A percentile compares a stretch with the other conserved stretches of the same genome.
These are phyloP conservation scores for Blastobotrys apis DNA, from an alignment of 1,139 yeast species.

Conservation along the genomic window DNA sequence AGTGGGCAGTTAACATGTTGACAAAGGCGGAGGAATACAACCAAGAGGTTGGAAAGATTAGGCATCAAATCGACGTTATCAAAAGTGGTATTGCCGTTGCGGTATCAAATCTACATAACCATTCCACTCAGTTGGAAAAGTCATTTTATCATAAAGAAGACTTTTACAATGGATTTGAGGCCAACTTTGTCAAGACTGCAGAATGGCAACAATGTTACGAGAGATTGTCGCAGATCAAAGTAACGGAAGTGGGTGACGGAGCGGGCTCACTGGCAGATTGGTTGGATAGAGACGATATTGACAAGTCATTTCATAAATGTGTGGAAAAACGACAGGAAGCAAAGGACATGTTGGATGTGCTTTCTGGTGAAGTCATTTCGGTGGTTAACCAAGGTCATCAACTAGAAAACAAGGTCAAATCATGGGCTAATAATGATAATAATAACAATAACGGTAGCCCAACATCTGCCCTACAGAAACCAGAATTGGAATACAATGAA, in stretches of 20 bases:
- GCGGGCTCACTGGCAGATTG: constrained; percentile 24
- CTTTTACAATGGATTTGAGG: constrained; percentile 25
- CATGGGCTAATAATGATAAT: constrained; percentile 15
- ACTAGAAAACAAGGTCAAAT: constrained; percentile 19
- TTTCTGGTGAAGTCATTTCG: constrained; percentile 13
- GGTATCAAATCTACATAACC: constrained; percentile 29
- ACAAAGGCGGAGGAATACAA: constrained; percentile 13
- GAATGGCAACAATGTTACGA: constrained; percentile 22
- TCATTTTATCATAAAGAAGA: constrained; percentile 27
- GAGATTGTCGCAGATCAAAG: constrained; percentile 16
- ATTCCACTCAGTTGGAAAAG: constrained; percentile 26
- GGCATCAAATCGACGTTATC: constrained; percentile 24
- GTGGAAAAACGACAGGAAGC: constrained; percentile 13
- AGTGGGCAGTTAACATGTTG: constrained; percentile 19
- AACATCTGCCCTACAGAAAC: no score
- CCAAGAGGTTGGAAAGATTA: constrained; percentile 14
- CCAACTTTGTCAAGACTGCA: constrained; percentile 25
- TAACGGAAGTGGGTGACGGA: constrained; percentile 18
- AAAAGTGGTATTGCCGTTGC: constrained; percentile 31
- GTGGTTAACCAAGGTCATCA: constrained; percentile 22
- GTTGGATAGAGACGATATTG: constrained; percentile 24
- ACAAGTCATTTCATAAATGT: constrained; percentile 18
- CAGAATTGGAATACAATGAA: constrained; percentile 17
- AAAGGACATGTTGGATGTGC: constrained; percentile 16
- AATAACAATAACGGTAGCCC: constrained; percentile 13